Evolutionary conservation across 2,329 filamentous ascomycete genomes (phyloP), one percentile per base, ranked within the genome.

Genomic region (Ophiosphaerella herpotricha): DNA sequence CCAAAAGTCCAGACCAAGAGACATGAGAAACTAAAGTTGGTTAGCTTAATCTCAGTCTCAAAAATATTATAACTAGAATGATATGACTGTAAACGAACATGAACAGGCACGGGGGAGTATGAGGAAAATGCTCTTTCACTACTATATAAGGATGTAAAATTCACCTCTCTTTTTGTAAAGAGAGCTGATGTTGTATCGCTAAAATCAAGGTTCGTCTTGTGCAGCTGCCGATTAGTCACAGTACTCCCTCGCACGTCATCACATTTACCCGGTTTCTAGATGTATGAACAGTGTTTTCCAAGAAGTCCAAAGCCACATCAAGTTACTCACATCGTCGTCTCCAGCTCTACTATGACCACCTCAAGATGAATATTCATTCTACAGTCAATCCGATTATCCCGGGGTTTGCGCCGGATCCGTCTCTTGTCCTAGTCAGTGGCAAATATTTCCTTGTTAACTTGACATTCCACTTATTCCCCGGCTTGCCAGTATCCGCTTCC

Each of bases 381-480:
- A 29, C 31, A 11, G 43, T 46, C 12, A 55, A 60, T 13, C 52
- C 78, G 0, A 70, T 80, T 2, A 68, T 81, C 4, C 75, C 77
- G 1, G 79, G 79, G 2, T 80, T 75, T 67, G 73, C 78, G 51
- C 75, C 77, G 0, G 78, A 81, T 48, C 79, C 78, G 0, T 75
- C 70, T 1, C 75, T 75, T n/a, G 60, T 74, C 21, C 67, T 73
- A 24, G 63, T 78, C 16, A 61, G 66, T 12, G 61, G 74, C n/a
- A 77, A 74, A 5, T 81, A 79, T 57, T 80, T 77, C 59, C 78
- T 78, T 50, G 75, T 74, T 5, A 79, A 78, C 0, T 82, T 80
- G 0, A 79, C 77, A 0, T 82, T 82, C 52, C 74, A 78, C 39
- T 66, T 75, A 0, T 82, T 80, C 54, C 80, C 80, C 0, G 79